phyloP scores from a whole-genome alignment of 345 rosid species.

The Rhizophora apiculata region DNA sequence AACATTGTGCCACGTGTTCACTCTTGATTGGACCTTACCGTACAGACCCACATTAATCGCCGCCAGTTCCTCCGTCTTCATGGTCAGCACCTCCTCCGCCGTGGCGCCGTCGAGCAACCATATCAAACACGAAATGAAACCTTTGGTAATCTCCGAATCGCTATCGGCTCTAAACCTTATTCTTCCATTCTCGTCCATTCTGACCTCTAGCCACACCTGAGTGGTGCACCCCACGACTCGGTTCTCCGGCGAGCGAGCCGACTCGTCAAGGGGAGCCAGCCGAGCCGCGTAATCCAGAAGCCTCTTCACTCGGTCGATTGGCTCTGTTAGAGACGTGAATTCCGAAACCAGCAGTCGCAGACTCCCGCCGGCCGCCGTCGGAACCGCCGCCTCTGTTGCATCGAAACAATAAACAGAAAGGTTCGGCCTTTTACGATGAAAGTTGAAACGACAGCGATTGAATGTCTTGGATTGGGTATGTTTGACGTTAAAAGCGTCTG shows the following conservation, averaged over 20 bases:
- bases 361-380: not conserved
- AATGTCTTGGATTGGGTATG: not conserved
- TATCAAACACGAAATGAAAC: constrained; percentile 69
- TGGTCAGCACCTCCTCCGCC: constrained; percentile 38
- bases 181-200: constrained; percentile 50
- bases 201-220: constrained; percentile 75
- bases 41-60: constrained; percentile 71
- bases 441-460: not conserved
- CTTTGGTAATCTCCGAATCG: constrained; percentile 87
- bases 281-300: constrained; percentile 63
- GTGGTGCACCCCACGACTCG: constrained; percentile 78
- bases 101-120: constrained; percentile 78
- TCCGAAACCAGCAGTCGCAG: constrained; percentile 14
- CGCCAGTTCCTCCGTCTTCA: constrained; percentile 30
- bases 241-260: constrained; percentile 56
- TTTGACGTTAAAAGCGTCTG: not conserved
- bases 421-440: not conserved
- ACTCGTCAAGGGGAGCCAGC: constrained; percentile 62
- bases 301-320: constrained; percentile 78
- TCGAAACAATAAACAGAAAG: constrained; percentile 1
- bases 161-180: constrained; percentile 76
- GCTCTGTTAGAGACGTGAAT: constrained; percentile 8
- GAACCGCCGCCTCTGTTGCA: not conserved
- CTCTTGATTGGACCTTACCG: not conserved
- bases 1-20: constrained; percentile 75